Evolutionary conservation across 495 filamentous ascomycete species (phyloP), one percentile per base, ranked within the genome.

Genomic region (Penicillium lagena): DNA sequence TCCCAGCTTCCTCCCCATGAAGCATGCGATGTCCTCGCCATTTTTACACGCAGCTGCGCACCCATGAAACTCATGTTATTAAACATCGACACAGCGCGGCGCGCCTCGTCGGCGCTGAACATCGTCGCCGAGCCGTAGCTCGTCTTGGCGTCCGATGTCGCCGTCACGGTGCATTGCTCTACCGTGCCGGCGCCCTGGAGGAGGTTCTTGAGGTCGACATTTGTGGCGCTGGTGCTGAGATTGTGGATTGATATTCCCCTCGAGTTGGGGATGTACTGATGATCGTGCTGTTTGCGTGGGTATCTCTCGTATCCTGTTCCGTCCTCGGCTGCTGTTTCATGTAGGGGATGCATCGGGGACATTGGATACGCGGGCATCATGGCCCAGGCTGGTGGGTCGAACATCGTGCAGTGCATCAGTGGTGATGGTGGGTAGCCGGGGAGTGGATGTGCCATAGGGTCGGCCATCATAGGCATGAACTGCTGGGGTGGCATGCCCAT

Each of bases 1-100:
- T 55, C 45, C 40, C 46, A 50, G 14, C 44, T 56, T n/a, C 35
- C 49, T 10, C 43, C 48, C 1, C 49, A 49, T 4, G 33, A 13
- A 9, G 41, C 38, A 37, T 13, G 33, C 8, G 38, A 28, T 1
- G 47, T 43, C 1, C 42, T 50, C 31, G 58, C 60, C 35, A 64
- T 48, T 39, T 52, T 57, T 9, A 68, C 59, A 9, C 60, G 44
- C 14, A 68, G 62, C 6, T 47, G 59, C 7, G 52, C 45, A 1
- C 59, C 62, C 56, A 61, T 59, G 51, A 67, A 68, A 9, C 40
- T 40, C 32, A 56, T 38, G 7, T 64, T 65, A 47, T 70, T 65
- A 35, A 61, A 58, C 34, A 56, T 50, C 8, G 42, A 40, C 9
- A 63, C 54, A 8, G 55, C 63, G 2, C 56, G 55, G 39, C 62